Conservation (phyloP, 768 basidiomycete genomes). For the Tricholoma terreum region DNA sequence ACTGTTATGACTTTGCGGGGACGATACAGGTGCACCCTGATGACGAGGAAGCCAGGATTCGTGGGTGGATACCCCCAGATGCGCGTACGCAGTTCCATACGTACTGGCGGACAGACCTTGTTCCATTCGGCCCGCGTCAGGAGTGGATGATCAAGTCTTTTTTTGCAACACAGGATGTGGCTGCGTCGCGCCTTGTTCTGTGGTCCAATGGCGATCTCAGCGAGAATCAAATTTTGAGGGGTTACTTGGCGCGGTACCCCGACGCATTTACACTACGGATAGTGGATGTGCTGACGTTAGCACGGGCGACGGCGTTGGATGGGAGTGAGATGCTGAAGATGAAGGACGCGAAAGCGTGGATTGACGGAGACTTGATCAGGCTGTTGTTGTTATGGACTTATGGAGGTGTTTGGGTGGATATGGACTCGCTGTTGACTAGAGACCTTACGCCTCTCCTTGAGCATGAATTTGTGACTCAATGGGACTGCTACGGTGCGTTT, state of each 20-base stretch:
- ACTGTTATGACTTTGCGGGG: constrained; percentile 91
- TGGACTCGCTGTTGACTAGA: constrained; percentile 91
- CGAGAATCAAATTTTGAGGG: constrained; percentile 51
- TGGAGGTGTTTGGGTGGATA: constrained; percentile 96
- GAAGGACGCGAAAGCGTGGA: constrained; percentile 83
- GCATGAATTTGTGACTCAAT: constrained; percentile 96
- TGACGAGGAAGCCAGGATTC: constrained; percentile 9
- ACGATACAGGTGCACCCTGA: constrained; percentile 51
- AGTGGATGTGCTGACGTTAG: constrained; percentile 65
- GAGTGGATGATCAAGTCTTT: constrained; percentile 92
- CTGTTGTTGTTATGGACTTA: constrained; percentile 84
- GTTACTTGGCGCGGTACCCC: constrained; percentile 62
- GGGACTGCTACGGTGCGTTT: constrained; percentile 92
- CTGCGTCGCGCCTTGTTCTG: constrained; percentile 63
- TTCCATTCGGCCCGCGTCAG: constrained; percentile 76
- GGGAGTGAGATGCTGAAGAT: constrained; percentile 55
- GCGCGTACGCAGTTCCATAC: constrained; percentile 76
- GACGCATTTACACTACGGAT: constrained; percentile 66
- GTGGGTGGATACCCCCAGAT: constrained; percentile 29
- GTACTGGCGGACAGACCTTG: constrained; percentile 92
- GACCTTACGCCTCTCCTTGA: constrained; percentile 85
- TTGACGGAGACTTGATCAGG: constrained; percentile 92
- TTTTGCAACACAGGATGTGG: constrained; percentile 83
- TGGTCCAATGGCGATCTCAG: constrained; percentile 89
- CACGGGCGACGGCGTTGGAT: constrained; percentile 74